Conservation (phyloP, 2,329 filamentous ascomycete species). For the Aspergillus sp. region DNA sequence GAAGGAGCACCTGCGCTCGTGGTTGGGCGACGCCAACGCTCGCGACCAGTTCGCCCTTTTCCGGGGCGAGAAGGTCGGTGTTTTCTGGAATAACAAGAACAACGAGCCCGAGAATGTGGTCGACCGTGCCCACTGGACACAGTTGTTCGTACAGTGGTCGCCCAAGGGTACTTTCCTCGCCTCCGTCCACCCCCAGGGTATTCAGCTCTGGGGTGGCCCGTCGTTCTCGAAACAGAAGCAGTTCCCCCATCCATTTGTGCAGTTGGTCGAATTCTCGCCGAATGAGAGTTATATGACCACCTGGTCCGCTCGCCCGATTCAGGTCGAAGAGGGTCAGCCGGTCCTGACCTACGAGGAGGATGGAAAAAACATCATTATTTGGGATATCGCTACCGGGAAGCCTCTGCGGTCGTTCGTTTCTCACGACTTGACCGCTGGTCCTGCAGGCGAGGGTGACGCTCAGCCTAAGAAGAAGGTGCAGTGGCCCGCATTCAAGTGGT, state of each 20-base stretch:
- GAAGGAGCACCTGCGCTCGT: slow-evolving; percentile 91
- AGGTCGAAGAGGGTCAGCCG: slow-evolving; percentile 81
- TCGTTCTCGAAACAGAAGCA: slow-evolving; percentile 87
- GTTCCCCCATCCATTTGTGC: slow-evolving; percentile 91
- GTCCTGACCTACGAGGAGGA: slow-evolving; percentile 86
- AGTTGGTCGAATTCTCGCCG: slow-evolving; percentile 93
- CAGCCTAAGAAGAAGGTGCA: slow-evolving; percentile 84
- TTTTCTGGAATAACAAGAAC: slow-evolving; percentile 98
- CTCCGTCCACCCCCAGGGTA: slow-evolving; percentile 91
- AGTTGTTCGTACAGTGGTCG: slow-evolving; percentile 97
- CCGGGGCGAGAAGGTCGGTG: slow-evolving; percentile 81
- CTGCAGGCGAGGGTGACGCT: slow-evolving; percentile 56
- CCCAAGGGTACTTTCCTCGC: slow-evolving; percentile 89
- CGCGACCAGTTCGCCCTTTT: slow-evolving; percentile 96
- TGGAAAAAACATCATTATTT: slow-evolving; percentile 98
- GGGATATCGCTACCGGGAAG: slow-evolving; percentile 86
- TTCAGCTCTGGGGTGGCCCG: slow-evolving; percentile 90
- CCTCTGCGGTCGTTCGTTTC: slow-evolving; percentile 91
- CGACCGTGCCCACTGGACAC: slow-evolving; percentile 93
- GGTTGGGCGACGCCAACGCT: slow-evolving; percentile 80
- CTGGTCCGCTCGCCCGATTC: slow-evolving; percentile 91
- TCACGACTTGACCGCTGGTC: slow-evolving; percentile 58
- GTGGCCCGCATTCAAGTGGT: slow-evolving; percentile 99
- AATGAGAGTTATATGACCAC: slow-evolving; percentile 89
- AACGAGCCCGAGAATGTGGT: slow-evolving; percentile 81